These are phyloP conservation scores for Lentinula sp. DNA, from an alignment of 768 basidiomycete species.

Conservation along the genomic window DNA sequence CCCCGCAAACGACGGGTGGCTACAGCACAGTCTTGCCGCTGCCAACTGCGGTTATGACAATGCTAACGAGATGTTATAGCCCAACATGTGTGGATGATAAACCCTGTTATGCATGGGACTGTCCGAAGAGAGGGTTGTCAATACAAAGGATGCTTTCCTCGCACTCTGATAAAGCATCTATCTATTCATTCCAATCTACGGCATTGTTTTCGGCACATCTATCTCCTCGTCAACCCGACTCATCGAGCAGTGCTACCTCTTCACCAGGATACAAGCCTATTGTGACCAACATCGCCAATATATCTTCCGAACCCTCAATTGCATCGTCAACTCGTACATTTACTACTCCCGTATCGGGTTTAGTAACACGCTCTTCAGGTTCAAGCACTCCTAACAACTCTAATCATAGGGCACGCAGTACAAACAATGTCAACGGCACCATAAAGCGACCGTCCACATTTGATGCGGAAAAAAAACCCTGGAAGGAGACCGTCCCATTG, in stretches of 20 bases:
- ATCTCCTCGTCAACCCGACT: background rate
- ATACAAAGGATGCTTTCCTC: slow-evolving; percentile 1
- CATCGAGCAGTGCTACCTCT: no score
- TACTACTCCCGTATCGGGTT: background rate
- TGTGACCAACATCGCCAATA: background rate
- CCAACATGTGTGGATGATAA: slow-evolving; percentile 77
- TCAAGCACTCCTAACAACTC: background rate
- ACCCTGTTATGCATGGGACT: slow-evolving; percentile 78
- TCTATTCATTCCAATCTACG: slow-evolving; percentile 10
- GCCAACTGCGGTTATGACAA: slow-evolving; percentile 86
- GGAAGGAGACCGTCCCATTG: slow-evolving; percentile 40
- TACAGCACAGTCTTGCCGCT: slow-evolving; percentile 35
- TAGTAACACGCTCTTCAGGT: background rate
- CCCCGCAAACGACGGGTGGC: slow-evolving; percentile 30
- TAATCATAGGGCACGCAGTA: background rate
- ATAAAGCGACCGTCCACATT: background rate
- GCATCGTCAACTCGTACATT: background rate
- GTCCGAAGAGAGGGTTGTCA: slow-evolving; percentile 57
- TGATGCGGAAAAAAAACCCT: slow-evolving; percentile 11
- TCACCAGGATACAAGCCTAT: background rate
- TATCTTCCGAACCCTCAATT: slow-evolving; percentile 33
- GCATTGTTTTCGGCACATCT: slow-evolving; percentile 23
- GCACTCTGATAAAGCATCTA: background rate
- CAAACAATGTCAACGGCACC: background rate
- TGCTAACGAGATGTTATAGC: slow-evolving; percentile 86